phyloP scores from a whole-genome alignment of 768 basidiomycete genomes.

The Xerocomellus dryophilus region DNA sequence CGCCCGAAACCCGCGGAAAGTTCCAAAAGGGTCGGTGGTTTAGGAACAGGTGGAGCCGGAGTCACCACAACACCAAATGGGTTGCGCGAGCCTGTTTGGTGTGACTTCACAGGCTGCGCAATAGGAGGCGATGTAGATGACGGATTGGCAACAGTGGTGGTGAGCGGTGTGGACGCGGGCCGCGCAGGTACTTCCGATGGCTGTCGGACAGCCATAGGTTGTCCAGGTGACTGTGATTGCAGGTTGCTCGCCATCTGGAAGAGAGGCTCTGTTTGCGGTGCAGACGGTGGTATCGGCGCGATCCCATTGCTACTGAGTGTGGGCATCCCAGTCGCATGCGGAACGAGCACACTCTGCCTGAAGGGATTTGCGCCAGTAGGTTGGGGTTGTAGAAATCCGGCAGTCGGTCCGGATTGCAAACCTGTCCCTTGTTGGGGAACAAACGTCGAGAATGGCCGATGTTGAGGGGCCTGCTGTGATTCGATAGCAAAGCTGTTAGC shows the following conservation, averaged over 20 bases:
- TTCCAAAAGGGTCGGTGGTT: constrained; percentile 78
- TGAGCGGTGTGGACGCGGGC: constrained; percentile 72
- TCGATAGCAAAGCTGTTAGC: constrained; percentile 33
- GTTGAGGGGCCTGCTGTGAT: constrained; percentile 38
- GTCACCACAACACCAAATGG: constrained; percentile 81
- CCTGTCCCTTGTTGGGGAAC: constrained; percentile 55
- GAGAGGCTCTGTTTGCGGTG: constrained; percentile 6
- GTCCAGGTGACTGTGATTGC: constrained; percentile 16
- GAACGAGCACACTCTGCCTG: constrained; percentile 70
- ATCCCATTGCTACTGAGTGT: constrained; percentile 37
- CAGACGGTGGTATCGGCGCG: constrained; percentile 7
- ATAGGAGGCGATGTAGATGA: constrained; percentile 40
- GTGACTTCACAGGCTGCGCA: constrained; percentile 70
- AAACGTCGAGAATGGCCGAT: constrained; percentile 54
- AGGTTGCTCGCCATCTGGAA: constrained; percentile 10
- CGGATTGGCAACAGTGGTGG: constrained; percentile 33
- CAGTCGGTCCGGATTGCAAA: constrained; percentile 38
- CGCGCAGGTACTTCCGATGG: constrained; percentile 44
- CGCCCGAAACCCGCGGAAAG: constrained; percentile 53
- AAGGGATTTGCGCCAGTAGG: constrained; percentile 76
- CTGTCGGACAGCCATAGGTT: constrained; percentile 7
- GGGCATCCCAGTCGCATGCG: constrained; percentile 60
- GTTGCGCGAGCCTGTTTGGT: constrained; percentile 92
- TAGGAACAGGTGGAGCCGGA: constrained; percentile 63
- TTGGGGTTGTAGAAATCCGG: constrained; percentile 51